Evolutionary conservation across 345 rosid genomes (phyloP).

Genomic region (Chamaenerion angustifolium): DNA sequence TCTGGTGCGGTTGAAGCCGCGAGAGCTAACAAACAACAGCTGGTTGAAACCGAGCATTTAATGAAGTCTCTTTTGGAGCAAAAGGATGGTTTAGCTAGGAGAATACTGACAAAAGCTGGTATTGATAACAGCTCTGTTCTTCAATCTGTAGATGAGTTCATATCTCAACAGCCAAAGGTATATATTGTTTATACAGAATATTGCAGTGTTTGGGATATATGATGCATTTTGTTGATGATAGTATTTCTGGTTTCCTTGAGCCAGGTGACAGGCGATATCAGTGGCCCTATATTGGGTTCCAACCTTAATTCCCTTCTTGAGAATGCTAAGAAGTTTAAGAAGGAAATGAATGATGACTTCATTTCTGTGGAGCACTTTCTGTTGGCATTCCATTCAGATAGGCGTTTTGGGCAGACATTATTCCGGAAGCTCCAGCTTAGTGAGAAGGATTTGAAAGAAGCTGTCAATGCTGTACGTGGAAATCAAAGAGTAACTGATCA

Average conservation of each 20-base stretch:
- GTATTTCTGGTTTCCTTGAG: slow-evolving; percentile 1
- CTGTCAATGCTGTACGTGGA: slow-evolving; percentile 59
- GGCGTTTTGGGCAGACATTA: slow-evolving; percentile 59
- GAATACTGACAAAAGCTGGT: slow-evolving; percentile 65
- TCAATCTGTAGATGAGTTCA: slow-evolving; percentile 52
- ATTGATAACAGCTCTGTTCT: slow-evolving; percentile 53
- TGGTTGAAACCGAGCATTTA: slow-evolving; percentile 75
- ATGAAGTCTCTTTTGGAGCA: slow-evolving; percentile 93
- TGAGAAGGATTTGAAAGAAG: slow-evolving; percentile 55
- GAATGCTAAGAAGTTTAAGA: slow-evolving; percentile 45
- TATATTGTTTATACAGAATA: background rate
- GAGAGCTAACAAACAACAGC: slow-evolving; percentile 41
- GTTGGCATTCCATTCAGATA: slow-evolving; percentile 54
- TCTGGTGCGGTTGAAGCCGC: slow-evolving; percentile 64
- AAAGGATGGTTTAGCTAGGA: slow-evolving; percentile 74
- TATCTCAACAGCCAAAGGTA: slow-evolving; percentile 65
- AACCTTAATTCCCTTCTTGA: slow-evolving; percentile 39
- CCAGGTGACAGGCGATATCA: slow-evolving; percentile 59
- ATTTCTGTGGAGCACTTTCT: slow-evolving; percentile 73
- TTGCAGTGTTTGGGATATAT: background rate
- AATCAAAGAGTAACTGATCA: slow-evolving; percentile 87
- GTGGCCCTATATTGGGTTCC: slow-evolving; percentile 53
- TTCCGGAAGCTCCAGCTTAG: slow-evolving; percentile 39
- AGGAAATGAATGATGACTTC: slow-evolving; percentile 66
- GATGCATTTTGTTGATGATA: background rate